Conservation (phyloP, 257 asterid genomes). For the Capsicum pubescens region DNA sequence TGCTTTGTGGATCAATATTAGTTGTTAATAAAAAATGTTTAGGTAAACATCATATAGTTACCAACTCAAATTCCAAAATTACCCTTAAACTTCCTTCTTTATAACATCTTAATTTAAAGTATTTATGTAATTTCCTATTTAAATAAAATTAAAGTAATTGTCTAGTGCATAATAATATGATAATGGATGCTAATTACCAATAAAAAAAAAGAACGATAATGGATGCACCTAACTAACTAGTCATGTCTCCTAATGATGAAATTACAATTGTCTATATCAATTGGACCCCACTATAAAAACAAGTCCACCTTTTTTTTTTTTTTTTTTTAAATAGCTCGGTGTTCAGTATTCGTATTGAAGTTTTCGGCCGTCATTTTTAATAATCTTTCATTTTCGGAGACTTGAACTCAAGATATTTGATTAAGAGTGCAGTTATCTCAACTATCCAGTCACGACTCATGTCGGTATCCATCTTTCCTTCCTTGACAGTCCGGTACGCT, state of each 20-base stretch:
- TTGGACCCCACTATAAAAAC: not conserved
- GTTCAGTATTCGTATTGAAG: too few species aligned
- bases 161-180: conserved; percentile 5
- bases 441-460: too few species aligned
- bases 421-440: too few species aligned
- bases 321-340: too few species aligned
- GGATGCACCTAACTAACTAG: not conserved
- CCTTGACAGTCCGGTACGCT: too few species aligned
- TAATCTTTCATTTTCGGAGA: too few species aligned
- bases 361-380: too few species aligned
- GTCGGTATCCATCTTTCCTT: too few species aligned
- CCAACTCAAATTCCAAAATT: not conserved
- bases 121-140: not conserved
- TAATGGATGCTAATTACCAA: not conserved
- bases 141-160: not conserved
- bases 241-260: not conserved
- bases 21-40: not conserved
- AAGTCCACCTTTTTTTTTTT: not conserved
- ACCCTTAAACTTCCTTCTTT: not conserved
- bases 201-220: not conserved
- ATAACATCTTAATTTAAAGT: not conserved
- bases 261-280: not conserved
- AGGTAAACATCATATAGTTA: not conserved
- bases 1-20: not conserved
- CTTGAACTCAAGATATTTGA: too few species aligned